Evolutionary conservation across 2,329 filamentous ascomycete species (phyloP), one percentile per base, ranked within the genome.

Genomic region (Albifimbria verrucaria): DNA sequence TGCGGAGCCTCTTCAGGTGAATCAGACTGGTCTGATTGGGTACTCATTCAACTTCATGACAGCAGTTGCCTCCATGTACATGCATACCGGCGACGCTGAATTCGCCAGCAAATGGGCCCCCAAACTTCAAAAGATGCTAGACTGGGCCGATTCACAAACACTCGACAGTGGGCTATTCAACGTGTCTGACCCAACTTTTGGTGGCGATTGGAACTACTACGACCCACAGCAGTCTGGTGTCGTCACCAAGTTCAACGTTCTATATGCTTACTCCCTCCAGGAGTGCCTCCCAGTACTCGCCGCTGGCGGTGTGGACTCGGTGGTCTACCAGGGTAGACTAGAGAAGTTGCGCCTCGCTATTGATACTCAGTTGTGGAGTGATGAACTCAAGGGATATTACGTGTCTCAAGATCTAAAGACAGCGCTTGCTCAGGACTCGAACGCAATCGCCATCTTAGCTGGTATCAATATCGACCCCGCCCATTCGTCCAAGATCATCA

Each of bases 161-260:
- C 45, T 54, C 4, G 36, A 21, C 20, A 55, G 57, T 23, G 62
- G 62, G 1, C 54, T 68, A 1, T 62, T 70, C 56, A 65, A 64
- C 28, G 41, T 69, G 10, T 57, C 62, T 2, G 59, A 66, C 18
- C 22, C 58, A 6, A 58, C 56, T 1, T 60, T 69, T n/a, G 64
- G 61, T 1, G 65, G 66, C 1, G 68, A 70, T 39, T 70, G 68
- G 67, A 66, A 69, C 51, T 68, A 68, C 52, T 70, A 69, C 53
- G 67, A 70, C 24, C 61, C 65, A 1, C 9, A 56, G 4, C 68
- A 69, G 36, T 49, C 55, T 10, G 66, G 66, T 11, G 58, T 62
- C 3, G 60, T 64, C 2, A 58, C 62, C 22, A 68, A 69, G 54
- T 69, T 69, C 60, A 69, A 69, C 49, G 57, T 57, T 5, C 45